phyloP scores from a whole-genome alignment of 352 stramenopile species.

The Globisporangium splendens region DNA sequence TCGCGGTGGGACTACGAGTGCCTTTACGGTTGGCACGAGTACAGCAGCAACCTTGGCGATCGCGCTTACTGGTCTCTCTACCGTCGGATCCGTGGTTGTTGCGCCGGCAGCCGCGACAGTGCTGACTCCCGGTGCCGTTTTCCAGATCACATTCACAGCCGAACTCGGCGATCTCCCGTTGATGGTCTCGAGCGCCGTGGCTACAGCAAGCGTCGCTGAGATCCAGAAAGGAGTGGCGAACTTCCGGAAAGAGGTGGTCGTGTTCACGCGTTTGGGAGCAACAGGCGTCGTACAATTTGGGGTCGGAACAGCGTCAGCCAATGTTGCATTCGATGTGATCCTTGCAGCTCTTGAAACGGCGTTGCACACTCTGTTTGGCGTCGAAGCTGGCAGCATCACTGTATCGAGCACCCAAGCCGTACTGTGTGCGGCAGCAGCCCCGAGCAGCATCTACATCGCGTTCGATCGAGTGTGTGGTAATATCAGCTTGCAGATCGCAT shows the following conservation, averaged over 20 bases:
- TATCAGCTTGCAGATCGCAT: slow-evolving; percentile 27
- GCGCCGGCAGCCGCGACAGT: slow-evolving; percentile 22
- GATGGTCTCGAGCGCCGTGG: slow-evolving; percentile 14
- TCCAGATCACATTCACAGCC: slow-evolving; percentile 57
- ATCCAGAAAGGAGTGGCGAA: slow-evolving; percentile 36
- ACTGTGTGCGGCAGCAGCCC: slow-evolving; percentile 32
- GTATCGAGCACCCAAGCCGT: slow-evolving; percentile 41
- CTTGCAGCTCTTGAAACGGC: slow-evolving; percentile 31
- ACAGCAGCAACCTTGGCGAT: slow-evolving; percentile 27
- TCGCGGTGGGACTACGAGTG: slow-evolving; percentile 26
- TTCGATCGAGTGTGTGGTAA: slow-evolving; percentile 68
- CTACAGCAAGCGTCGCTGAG: slow-evolving; percentile 25
- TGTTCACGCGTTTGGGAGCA: slow-evolving; percentile 47
- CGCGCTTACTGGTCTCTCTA: slow-evolving; percentile 34
- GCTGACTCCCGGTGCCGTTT: slow-evolving; percentile 18
- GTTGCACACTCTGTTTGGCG: slow-evolving; percentile 45
- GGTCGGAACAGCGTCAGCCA: slow-evolving; percentile 1
- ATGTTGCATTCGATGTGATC: slow-evolving; percentile 22
- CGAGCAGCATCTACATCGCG: slow-evolving; percentile 41
- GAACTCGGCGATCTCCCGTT: slow-evolving; percentile 46
- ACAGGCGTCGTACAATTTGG: slow-evolving; percentile 33
- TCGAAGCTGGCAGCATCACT: slow-evolving; percentile 53
- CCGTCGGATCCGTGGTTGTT: slow-evolving; percentile 42
- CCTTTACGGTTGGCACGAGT: slow-evolving; percentile 32
- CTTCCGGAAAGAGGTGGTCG: slow-evolving; percentile 62